These are phyloP conservation scores for Salinomyces thailandicus DNA, from an alignment of 2,329 filamentous ascomycete genomes.

Conservation along the genomic window DNA sequence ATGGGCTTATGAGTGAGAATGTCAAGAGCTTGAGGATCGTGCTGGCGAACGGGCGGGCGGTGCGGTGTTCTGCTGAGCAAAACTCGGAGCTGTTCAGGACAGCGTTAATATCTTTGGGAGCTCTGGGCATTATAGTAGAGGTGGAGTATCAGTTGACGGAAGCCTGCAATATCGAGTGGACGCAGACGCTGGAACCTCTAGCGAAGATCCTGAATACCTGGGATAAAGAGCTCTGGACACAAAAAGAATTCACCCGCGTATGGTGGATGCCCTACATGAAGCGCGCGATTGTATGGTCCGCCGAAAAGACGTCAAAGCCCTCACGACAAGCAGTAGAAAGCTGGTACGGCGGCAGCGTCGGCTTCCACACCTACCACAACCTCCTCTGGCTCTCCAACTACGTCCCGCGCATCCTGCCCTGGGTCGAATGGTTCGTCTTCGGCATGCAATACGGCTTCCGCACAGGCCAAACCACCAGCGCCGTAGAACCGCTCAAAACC, in stretches of 20 bases:
- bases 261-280: slow-evolving; percentile 97
- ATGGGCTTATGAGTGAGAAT: slow-evolving; percentile 75
- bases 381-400: slow-evolving; percentile 71
- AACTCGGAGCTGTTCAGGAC: slow-evolving; percentile 78
- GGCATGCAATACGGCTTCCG: slow-evolving; percentile 94
- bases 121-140: slow-evolving; percentile 82
- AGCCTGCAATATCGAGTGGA: slow-evolving; percentile 77
- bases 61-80: slow-evolving; percentile 55
- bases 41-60: slow-evolving; percentile 65
- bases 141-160: slow-evolving; percentile 74
- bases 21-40: slow-evolving; percentile 68
- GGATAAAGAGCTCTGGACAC: slow-evolving; percentile 66
- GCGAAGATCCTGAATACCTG: slow-evolving; percentile 59
- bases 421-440: slow-evolving; percentile 93
- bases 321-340: slow-evolving; percentile 49
- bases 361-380: slow-evolving; percentile 87
- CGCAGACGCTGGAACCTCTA: slow-evolving; percentile 66
- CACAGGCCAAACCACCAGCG: slow-evolving; percentile 56
- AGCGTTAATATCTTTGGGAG: slow-evolving; percentile 75
- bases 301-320: slow-evolving; percentile 61
- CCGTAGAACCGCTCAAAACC: slow-evolving; percentile 66
- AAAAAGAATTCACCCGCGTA: slow-evolving; percentile 78
- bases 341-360: slow-evolving; percentile 73
- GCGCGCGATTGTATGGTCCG: slow-evolving; percentile 79
- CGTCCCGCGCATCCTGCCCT: slow-evolving; percentile 68